Evolutionary conservation across 2,329 filamentous ascomycete species (phyloP), one percentile per base, ranked within the genome.

Genomic region (Nemania serpens): DNA sequence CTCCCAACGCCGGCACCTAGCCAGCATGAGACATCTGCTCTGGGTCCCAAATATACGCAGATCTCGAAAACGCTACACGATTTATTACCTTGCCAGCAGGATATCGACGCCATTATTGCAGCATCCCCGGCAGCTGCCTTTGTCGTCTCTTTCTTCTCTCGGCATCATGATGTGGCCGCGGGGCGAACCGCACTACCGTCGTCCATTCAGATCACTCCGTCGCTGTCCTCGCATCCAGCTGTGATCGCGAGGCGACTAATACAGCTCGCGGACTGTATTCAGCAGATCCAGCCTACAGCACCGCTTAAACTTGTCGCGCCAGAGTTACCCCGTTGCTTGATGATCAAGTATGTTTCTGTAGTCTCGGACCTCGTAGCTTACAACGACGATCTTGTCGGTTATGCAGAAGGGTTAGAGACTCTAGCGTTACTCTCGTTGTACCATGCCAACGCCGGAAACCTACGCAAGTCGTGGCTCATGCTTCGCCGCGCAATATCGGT

Each of bases 391-490:
- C 71, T 87, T 3, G 71, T 82, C 0, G 79, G 79, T 20, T 81
- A 78, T 2, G 67, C 81, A 1, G 83, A 86, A 67, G 83, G 83
- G 1, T 68, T 86, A 0, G 81, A 85, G 69, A 81, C 80, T 52
- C 71, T 87, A 0, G 68, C 80, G 20, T 69, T 87, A 0, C 75
- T 82, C 39, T 75, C 76, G 17, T 70, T 82, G 54, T 84, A 80
- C 65, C 80, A 84, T 54, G 75, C 77, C 39, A 84, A 85, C 58
- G 77, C 76, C 0, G 84, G 84, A 1, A 84, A 83, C 46, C 73
- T 85, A 2, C 79, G 83, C 20, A 81, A 82, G 46, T 75, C 82
- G 2, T 87, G 84, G 83, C 70, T 87, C 20, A 76, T 75, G 6
- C 77, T 76, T 20, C 79, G 84, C 0, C 75, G 82, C 5, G 81